A percentile compares a stretch with the other conserved stretches of the same genome.
phyloP scores from a whole-genome alignment of 2,329 filamentous ascomycete species.

The Xylariaceae sp. region DNA sequence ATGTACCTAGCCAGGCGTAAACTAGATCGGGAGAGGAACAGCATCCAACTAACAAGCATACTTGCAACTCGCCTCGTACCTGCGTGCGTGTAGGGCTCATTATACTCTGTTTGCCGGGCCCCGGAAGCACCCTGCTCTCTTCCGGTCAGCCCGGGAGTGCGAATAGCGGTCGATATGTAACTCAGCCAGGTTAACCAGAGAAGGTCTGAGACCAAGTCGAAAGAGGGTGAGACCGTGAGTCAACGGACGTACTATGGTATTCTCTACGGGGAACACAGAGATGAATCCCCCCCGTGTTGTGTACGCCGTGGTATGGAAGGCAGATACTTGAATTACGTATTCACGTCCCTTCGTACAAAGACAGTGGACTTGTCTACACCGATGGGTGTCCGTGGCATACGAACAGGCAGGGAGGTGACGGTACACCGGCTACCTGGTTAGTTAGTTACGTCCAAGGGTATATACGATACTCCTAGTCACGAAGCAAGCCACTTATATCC shows the following conservation, averaged over 20 bases:
- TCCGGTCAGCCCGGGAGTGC: conserved; percentile 6
- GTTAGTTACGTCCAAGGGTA: neutral
- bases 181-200: neutral
- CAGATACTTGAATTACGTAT: too few relatives aligned
- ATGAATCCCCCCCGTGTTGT: neutral
- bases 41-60: neutral
- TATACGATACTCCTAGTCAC: neutral
- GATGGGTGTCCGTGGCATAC: too few relatives aligned
- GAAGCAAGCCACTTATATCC: neutral
- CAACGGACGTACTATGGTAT: neutral
- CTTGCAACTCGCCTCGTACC: neutral
- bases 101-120: conserved; percentile 6
- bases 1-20: neutral
- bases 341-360: too few relatives aligned
- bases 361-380: too few relatives aligned
- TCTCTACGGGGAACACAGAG: neutral
- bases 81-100: neutral
- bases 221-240: neutral
- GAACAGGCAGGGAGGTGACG: too few relatives aligned
- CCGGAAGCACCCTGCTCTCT: conserved; percentile 10
- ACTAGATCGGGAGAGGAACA: neutral
- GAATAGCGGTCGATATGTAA: neutral
- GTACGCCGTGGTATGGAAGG: too few relatives aligned
- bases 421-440: neutral
- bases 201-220: neutral